A percentile compares a stretch with the other conserved stretches of the same genome.
Evolutionary conservation across 1,139 yeast species (phyloP).

Genomic region (Nakaseomyces kungkrabaensis): DNA sequence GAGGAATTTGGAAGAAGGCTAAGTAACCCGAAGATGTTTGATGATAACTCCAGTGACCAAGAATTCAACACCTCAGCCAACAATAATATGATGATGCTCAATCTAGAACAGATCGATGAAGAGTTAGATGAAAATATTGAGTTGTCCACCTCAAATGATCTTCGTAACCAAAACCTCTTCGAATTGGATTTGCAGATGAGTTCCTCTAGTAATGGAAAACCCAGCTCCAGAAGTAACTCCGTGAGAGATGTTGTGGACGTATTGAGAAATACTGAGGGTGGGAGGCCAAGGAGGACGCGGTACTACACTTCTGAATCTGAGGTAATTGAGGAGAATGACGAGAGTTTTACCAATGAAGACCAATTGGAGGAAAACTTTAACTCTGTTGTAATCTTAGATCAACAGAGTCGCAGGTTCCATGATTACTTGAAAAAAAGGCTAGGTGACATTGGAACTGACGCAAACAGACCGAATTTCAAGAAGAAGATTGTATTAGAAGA

Average conservation of each 20-base stretch:
- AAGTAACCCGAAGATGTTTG: slow-evolving; percentile 3
- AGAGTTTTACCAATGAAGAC: background rate
- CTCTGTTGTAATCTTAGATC: slow-evolving; percentile 6
- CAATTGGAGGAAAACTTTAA: background rate
- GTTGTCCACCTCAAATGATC: slow-evolving; percentile 1
- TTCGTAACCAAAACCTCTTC: slow-evolving; percentile 12
- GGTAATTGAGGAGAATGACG: slow-evolving; percentile 4
- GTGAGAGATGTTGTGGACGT: slow-evolving; percentile 19
- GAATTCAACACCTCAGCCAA: slow-evolving; percentile 3
- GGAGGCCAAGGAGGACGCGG: background rate
- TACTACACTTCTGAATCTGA: slow-evolving; percentile 2
- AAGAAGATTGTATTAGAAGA: slow-evolving; percentile 21
- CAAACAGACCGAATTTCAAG: slow-evolving; percentile 11
- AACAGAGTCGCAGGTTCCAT: slow-evolving; percentile 22
- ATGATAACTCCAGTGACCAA: slow-evolving; percentile 6
- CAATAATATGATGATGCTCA: slow-evolving; percentile 16
- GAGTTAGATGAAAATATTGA: slow-evolving; percentile 15
- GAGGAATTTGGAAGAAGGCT: slow-evolving; percentile 24
- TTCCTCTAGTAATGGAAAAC: slow-evolving; percentile 26
- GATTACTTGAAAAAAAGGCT: slow-evolving; percentile 22
- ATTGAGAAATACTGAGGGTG: slow-evolving; percentile 10
- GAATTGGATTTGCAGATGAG: slow-evolving; percentile 22
- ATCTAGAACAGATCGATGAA: slow-evolving; percentile 24
- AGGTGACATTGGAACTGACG: slow-evolving; percentile 13
- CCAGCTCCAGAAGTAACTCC: slow-evolving; percentile 13